These are phyloP conservation scores for Alectoria sarmentosa DNA, from an alignment of 495 filamentous ascomycete genomes.

Conservation along the genomic window DNA sequence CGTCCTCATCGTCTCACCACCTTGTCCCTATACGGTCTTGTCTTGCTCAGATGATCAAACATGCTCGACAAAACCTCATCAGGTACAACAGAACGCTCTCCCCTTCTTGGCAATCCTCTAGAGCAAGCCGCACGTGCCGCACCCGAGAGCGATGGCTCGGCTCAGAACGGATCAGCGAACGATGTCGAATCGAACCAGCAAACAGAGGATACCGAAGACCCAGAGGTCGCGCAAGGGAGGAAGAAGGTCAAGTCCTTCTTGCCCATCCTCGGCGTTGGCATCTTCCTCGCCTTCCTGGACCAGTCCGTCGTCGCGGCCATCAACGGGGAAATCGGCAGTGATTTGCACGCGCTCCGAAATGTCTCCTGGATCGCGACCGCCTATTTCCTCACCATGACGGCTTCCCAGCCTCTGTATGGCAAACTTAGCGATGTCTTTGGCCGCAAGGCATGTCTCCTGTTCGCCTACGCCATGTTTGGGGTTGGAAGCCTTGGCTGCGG, in stretches of 20 bases:
- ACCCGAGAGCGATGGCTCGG: background rate
- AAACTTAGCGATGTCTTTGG: conserved; percentile 23
- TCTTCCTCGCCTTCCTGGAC: conserved; percentile 17
- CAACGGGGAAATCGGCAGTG: conserved; percentile 22
- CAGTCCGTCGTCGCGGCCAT: conserved; percentile 19
- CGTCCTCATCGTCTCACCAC: too few species aligned
- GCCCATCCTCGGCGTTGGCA: conserved; percentile 14
- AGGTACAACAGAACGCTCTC: conserved; percentile 7
- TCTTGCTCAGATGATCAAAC: background rate
- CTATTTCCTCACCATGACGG: conserved; percentile 21
- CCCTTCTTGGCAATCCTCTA: background rate
- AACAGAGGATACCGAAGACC: conserved; percentile 3
- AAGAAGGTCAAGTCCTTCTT: conserved; percentile 12
- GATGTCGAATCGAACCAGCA: conserved; percentile 10
- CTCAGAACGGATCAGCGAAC: background rate
- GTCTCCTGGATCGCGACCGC: conserved; percentile 22
- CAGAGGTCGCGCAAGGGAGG: conserved; percentile 5
- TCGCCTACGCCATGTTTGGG: conserved; percentile 17
- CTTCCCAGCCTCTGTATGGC: conserved; percentile 21
- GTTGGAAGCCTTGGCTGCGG: conserved; percentile 20
- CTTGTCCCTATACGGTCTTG: too few species aligned
- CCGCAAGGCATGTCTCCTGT: conserved; percentile 18
- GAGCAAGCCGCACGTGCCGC: background rate
- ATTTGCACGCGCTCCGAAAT: conserved; percentile 18
- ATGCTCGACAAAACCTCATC: background rate